Evolutionary conservation across 163 green algal species (phyloP).

Genomic region (Volvox carteri): DNA sequence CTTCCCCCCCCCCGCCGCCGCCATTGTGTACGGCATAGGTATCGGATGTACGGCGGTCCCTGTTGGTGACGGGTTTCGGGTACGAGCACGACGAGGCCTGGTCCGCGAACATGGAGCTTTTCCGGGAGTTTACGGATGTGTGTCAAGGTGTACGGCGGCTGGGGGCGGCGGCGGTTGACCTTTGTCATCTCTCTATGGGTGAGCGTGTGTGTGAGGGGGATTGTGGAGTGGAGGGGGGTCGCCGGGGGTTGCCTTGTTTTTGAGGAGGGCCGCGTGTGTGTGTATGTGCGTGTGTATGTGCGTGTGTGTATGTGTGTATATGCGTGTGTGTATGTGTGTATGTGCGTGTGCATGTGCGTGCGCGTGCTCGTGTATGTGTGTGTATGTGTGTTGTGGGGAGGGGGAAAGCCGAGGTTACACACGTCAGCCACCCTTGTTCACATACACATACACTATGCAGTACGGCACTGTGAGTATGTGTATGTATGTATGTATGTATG

Average conservation of each 20-base stretch:
- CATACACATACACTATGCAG: too few relatives aligned
- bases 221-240: slow-evolving; percentile 75
- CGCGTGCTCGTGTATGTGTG: background rate
- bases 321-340: background rate
- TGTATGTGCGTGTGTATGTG: too few relatives aligned
- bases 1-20: too few relatives aligned
- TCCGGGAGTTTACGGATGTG: slow-evolving; percentile 83
- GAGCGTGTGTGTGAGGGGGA: slow-evolving; percentile 60
- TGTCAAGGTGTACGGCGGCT: slow-evolving; percentile 84
- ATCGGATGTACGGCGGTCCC: slow-evolving; percentile 67
- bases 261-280: too few relatives aligned
- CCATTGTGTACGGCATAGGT: slow-evolving; percentile 37
- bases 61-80: slow-evolving; percentile 88
- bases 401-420: too few relatives aligned
- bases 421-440: too few relatives aligned
- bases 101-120: slow-evolving; percentile 81
- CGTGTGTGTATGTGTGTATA: too few relatives aligned
- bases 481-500: background rate
- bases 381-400: background rate
- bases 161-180: slow-evolving; percentile 91
- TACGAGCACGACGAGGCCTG: slow-evolving; percentile 84
- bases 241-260: too few relatives aligned
- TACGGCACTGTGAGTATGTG: too few relatives aligned
- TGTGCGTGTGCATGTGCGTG: slow-evolving; percentile 55
- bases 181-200: slow-evolving; percentile 91